Conservation (phyloP, 2,329 filamentous ascomycete species). For the Xylariales sp. region DNA sequence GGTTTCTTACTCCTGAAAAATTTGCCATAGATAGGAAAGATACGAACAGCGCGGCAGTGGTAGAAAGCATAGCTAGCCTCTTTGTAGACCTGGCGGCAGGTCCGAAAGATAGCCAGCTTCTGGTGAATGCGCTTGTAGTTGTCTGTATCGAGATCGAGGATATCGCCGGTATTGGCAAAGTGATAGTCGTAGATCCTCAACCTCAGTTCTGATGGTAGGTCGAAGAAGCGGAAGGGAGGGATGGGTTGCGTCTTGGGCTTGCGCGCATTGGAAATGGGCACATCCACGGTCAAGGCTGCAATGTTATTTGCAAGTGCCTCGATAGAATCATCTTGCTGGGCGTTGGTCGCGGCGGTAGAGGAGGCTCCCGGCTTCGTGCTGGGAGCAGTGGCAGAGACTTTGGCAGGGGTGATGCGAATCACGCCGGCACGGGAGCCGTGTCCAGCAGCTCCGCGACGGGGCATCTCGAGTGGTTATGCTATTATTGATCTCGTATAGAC, state of each 20-base stretch:
- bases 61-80: constrained; percentile 67
- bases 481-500: background rate
- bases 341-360: constrained; percentile 32
- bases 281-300: constrained; percentile 37
- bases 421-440: constrained; percentile 27
- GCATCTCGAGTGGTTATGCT: constrained; percentile 13
- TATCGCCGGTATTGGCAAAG: constrained; percentile 47
- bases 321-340: constrained; percentile 21
- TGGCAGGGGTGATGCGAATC: constrained; percentile 26
- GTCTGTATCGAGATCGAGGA: constrained; percentile 62
- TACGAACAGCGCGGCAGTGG: constrained; percentile 54
- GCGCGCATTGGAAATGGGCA: constrained; percentile 16
- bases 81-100: constrained; percentile 54
- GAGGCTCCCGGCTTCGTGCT: constrained; percentile 32
- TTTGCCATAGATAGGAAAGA: constrained; percentile 62
- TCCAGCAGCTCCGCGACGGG: constrained; percentile 18
- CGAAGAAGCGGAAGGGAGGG: constrained; percentile 59
- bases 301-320: constrained; percentile 37
- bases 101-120: constrained; percentile 56
- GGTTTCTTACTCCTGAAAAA: constrained; percentile 73
- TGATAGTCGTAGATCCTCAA: constrained; percentile 63
- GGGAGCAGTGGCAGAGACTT: constrained; percentile 27
- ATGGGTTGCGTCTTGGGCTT: constrained; percentile 28
- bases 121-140: constrained; percentile 60
- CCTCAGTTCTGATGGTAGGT: constrained; percentile 65